phyloP scores from a whole-genome alignment of 129 eudicot species.

The Flaveria bidentis region DNA sequence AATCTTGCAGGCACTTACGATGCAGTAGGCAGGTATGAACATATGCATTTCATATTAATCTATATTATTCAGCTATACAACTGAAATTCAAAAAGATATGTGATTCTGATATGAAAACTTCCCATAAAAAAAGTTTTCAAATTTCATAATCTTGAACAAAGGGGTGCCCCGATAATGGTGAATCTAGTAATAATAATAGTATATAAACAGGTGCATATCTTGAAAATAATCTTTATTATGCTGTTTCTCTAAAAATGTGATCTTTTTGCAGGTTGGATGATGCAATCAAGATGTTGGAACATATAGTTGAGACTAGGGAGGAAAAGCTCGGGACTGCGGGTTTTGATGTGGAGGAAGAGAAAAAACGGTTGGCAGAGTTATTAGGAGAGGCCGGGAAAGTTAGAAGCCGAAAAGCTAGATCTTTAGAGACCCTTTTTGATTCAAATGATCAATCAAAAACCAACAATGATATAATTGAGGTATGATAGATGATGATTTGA shows the following conservation, averaged over 20 bases:
- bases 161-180: too few relatives aligned
- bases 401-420: slow-evolving; percentile 33
- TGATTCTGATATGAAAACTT: not conserved
- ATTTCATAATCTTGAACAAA: slow-evolving; percentile 10
- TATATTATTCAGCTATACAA: not conserved
- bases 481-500: slow-evolving; percentile 16
- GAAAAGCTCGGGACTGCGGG: slow-evolving; percentile 39
- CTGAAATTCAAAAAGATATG: not conserved
- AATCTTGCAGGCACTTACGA: slow-evolving; percentile 89
- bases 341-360: slow-evolving; percentile 38
- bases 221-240: not conserved
- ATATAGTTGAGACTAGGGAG: slow-evolving; percentile 42
- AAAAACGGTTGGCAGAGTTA: slow-evolving; percentile 35
- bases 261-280: slow-evolving; percentile 39
- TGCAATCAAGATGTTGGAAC: slow-evolving; percentile 41
- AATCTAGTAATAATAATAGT: too few relatives aligned
- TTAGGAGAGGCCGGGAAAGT: slow-evolving; percentile 40
- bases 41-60: not conserved
- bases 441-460: slow-evolving; percentile 25
- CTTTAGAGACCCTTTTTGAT: slow-evolving; percentile 31
- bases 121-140: not conserved
- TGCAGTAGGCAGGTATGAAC: slow-evolving; percentile 76
- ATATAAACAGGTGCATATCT: not conserved
- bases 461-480: slow-evolving; percentile 28
- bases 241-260: slow-evolving; percentile 11